These are phyloP conservation scores for Aspergillus oerlinghausenensis DNA, from an alignment of 2,329 filamentous ascomycete genomes.

Conservation along the genomic window DNA sequence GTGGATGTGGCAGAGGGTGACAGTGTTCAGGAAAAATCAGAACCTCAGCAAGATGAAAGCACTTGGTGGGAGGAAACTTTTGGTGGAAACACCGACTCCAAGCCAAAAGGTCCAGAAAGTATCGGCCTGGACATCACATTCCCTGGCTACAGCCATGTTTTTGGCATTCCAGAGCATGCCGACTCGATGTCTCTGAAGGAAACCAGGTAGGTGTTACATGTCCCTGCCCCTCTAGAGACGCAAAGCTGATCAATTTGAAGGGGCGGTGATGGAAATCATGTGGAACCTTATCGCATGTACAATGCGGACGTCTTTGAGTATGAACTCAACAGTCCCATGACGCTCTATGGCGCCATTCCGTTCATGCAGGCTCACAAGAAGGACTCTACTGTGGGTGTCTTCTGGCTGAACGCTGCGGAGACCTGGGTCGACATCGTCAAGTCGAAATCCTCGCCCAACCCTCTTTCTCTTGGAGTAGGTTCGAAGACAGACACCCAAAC, in stretches of 20 bases:
- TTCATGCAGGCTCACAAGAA: conserved; percentile 97
- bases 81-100: conserved; percentile 89
- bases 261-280: conserved; percentile 78
- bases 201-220: conserved; percentile 55
- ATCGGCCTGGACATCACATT: conserved; percentile 89
- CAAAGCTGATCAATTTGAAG: conserved; percentile 30
- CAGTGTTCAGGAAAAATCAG: conserved; percentile 38
- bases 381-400: conserved; percentile 87
- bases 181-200: conserved; percentile 83
- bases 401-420: conserved; percentile 96
- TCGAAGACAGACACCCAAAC: conserved; percentile 75
- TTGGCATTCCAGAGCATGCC: conserved; percentile 89
- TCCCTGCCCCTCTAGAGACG: background rate
- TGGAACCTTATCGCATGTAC: conserved; percentile 89
- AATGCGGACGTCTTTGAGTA: conserved; percentile 99
- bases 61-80: conserved; percentile 99
- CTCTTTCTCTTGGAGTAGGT: conserved; percentile 66
- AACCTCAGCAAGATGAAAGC: conserved; percentile 55
- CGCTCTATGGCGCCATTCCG: conserved; percentile 92
- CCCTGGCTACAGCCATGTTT: conserved; percentile 85
- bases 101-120: conserved; percentile 92
- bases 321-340: conserved; percentile 95
- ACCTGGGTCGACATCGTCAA: conserved; percentile 97
- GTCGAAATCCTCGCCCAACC: conserved; percentile 66
- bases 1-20: conserved; percentile 59